These are phyloP conservation scores for Mucor circinelloides DNA, from an alignment of 371 early-diverging fungal species.

Conservation along the genomic window DNA sequence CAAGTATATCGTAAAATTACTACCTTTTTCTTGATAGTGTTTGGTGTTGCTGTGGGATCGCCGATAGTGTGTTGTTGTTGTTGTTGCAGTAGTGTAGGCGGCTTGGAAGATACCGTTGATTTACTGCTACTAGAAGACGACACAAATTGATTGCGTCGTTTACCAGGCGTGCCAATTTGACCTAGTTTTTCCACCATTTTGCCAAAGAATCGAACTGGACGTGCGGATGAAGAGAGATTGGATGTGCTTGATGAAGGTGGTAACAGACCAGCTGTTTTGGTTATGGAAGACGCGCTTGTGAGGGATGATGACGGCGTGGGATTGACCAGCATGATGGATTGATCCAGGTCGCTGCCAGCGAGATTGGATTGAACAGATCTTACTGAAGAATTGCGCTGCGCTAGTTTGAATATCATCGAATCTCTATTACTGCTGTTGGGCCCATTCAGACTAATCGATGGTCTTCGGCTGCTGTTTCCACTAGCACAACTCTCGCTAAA, in stretches of 20 bases:
- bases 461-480: conserved; percentile 5
- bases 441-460: neutral
- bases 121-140: neutral
- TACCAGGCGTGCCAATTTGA: conserved; percentile 20
- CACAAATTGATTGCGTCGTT: conserved; percentile 1
- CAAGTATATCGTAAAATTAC: neutral
- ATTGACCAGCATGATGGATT: no score
- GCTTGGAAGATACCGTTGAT: neutral
- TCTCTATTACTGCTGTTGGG: conserved; percentile 3
- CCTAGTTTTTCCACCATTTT: conserved; percentile 23
- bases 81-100: neutral
- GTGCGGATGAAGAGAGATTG: neutral
- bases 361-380: neutral
- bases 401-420: conserved; percentile 18
- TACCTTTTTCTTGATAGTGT: conserved; percentile 22
- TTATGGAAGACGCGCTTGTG: neutral
- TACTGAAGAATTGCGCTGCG: conserved; percentile 8
- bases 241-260: neutral
- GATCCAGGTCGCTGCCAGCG: neutral
- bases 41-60: neutral
- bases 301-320: neutral
- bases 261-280: conserved; percentile 10
- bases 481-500: conserved; percentile 2
- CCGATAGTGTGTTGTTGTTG: neutral
- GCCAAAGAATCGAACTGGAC: conserved; percentile 17